These are phyloP conservation scores for Amborella trichopoda DNA, from an alignment of 164 flowering plant genomes.

Conservation along the genomic window DNA sequence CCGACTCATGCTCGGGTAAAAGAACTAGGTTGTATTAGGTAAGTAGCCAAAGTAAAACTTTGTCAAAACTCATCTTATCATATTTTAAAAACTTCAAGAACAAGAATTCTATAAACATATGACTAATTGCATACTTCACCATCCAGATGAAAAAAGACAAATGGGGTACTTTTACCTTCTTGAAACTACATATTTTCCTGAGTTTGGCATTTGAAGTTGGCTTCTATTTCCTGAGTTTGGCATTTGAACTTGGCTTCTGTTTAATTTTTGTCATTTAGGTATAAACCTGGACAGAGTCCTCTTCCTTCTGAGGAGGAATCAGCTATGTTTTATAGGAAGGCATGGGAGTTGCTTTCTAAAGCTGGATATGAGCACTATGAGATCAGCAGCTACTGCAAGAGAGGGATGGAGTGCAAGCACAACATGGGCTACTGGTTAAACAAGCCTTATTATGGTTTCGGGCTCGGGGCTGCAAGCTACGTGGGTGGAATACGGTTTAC, in stretches of 20 bases:
- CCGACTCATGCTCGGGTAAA: too few relatives aligned
- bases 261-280: too few relatives aligned
- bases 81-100: too few relatives aligned
- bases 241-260: slow-evolving; percentile 4
- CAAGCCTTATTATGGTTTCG: slow-evolving; percentile 72
- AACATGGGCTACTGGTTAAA: slow-evolving; percentile 73
- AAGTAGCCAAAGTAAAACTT: too few relatives aligned
- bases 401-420: slow-evolving; percentile 77
- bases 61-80: too few relatives aligned
- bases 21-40: too few relatives aligned
- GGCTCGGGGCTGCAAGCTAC: slow-evolving; percentile 84
- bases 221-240: not conserved
- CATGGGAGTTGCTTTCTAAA: slow-evolving; percentile 39
- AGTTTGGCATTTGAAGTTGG: too few relatives aligned
- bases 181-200: too few relatives aligned
- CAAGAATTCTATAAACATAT: too few relatives aligned
- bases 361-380: slow-evolving; percentile 83
- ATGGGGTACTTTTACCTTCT: too few relatives aligned
- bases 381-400: slow-evolving; percentile 71
- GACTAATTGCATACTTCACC: too few relatives aligned
- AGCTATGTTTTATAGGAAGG: slow-evolving; percentile 70
- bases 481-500: slow-evolving; percentile 58
- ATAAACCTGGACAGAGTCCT: slow-evolving; percentile 81
- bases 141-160: too few relatives aligned
- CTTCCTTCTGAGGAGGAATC: slow-evolving; percentile 74